Evolutionary conservation across 192 early-diverging fungal species (phyloP).

Genomic region (Martensiomyces pterosporus): DNA sequence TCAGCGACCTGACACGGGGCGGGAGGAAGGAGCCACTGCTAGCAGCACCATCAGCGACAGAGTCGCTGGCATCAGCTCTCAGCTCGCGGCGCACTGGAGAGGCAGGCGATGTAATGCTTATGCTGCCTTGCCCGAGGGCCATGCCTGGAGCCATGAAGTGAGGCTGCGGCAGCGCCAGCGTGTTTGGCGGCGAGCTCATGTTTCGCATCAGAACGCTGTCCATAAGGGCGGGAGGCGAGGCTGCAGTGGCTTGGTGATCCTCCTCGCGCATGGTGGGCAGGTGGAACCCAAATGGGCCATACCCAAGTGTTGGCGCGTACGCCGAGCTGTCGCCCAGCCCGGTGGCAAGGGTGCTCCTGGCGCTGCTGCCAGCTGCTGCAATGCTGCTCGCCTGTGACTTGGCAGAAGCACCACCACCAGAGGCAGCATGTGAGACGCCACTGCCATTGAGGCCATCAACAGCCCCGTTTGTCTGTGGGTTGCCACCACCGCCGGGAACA

Average conservation of each 20-base stretch:
- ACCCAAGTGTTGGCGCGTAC: conserved; percentile 2
- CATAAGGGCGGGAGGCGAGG: conserved; percentile 4
- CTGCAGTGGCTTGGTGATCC: too few relatives aligned
- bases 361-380: conserved; percentile 1
- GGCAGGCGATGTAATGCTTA: too few relatives aligned
- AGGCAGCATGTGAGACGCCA: conserved; percentile 25
- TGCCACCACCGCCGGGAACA: conserved; percentile 8
- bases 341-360: not conserved
- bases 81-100: too few relatives aligned
- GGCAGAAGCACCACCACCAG: conserved; percentile 4
- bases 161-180: too few relatives aligned
- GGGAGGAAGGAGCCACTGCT: conserved; percentile 10
- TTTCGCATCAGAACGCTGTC: conserved; percentile 36
- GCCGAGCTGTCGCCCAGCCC: conserved; percentile 2
- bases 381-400: not conserved
- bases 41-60: conserved; percentile 1
- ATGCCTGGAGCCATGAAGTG: too few relatives aligned
- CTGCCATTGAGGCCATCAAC: conserved; percentile 13
- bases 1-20: conserved; percentile 28
- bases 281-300: conserved; percentile 26
- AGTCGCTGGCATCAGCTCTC: not conserved
- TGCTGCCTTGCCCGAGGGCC: too few relatives aligned
- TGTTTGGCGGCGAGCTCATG: too few relatives aligned
- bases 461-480: conserved; percentile 1
- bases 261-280: conserved; percentile 48